phyloP scores from a whole-genome alignment of 371 early-diverging fungal genomes.

The Lichtheimia ornata region DNA sequence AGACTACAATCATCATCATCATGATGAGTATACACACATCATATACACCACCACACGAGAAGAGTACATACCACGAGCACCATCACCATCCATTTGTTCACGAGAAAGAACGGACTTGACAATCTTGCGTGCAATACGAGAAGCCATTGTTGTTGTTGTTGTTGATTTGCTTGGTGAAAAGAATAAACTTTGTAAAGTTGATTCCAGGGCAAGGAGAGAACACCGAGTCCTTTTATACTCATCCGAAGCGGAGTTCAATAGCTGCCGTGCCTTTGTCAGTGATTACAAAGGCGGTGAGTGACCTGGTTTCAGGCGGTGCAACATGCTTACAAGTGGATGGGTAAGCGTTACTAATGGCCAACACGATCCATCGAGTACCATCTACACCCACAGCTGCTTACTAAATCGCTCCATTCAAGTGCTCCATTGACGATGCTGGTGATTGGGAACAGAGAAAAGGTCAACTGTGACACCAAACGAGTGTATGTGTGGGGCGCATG shows the following conservation, averaged over 20 bases:
- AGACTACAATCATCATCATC: constrained; percentile 37
- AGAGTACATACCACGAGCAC: constrained; percentile 35
- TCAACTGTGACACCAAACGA: no score
- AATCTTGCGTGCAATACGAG: constrained; percentile 23
- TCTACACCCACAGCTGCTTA: no score
- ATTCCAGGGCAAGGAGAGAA: background rate
- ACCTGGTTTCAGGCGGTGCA: no score
- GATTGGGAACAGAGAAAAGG: no score
- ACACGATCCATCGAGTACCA: no score
- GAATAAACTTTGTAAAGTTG: background rate
- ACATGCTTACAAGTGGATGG: no score
- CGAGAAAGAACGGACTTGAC: constrained; percentile 29
- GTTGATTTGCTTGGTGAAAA: background rate
- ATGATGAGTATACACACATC: background rate
- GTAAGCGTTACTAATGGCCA: no score
- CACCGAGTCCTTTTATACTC: background rate
- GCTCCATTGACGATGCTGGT: no score
- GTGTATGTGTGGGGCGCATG: background rate
- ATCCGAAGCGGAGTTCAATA: background rate
- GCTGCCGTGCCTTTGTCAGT: background rate
- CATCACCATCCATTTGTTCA: constrained; percentile 54
- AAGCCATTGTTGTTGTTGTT: constrained; percentile 6
- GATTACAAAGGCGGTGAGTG: no score
- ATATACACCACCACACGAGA: background rate
- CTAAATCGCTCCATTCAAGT: no score